Conservation (phyloP, 257 asterid genomes). For the Scutellaria barbata region DNA sequence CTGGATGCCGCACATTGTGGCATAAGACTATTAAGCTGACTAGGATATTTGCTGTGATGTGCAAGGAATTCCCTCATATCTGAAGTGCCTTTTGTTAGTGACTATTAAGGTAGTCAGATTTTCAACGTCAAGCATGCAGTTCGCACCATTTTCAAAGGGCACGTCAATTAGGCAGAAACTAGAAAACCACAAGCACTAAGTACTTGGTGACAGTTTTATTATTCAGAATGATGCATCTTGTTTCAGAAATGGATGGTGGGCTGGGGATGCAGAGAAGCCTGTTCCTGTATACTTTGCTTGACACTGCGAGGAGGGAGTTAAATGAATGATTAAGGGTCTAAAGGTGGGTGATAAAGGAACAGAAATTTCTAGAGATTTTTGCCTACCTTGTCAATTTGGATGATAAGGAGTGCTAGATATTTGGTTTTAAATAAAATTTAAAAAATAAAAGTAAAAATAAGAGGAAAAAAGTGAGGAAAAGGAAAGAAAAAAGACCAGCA, state of each 20-base stretch:
- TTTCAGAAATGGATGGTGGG: neutral
- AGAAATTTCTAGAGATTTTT: neutral
- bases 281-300: neutral
- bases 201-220: conserved; percentile 11
- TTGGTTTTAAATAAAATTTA: neutral
- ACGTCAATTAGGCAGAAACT: neutral
- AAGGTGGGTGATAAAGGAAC: conserved; percentile 3
- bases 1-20: no score
- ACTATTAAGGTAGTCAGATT: neutral
- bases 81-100: neutral
- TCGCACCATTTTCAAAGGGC: no score
- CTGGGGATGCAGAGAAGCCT: neutral
- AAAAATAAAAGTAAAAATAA: no score
- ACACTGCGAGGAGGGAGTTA: conserved; percentile 1
- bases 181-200: neutral
- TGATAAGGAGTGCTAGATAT: neutral
- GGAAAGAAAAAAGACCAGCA: neutral
- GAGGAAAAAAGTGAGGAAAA: neutral
- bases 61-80: neutral
- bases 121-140: neutral
- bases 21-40: no score
- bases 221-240: neutral
- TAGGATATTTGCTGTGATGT: neutral
- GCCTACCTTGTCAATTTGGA: neutral
- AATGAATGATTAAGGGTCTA: neutral